Conservation (phyloP, 2,329 filamentous ascomycete genomes). For the Phaeophleospora eucalypticola region DNA sequence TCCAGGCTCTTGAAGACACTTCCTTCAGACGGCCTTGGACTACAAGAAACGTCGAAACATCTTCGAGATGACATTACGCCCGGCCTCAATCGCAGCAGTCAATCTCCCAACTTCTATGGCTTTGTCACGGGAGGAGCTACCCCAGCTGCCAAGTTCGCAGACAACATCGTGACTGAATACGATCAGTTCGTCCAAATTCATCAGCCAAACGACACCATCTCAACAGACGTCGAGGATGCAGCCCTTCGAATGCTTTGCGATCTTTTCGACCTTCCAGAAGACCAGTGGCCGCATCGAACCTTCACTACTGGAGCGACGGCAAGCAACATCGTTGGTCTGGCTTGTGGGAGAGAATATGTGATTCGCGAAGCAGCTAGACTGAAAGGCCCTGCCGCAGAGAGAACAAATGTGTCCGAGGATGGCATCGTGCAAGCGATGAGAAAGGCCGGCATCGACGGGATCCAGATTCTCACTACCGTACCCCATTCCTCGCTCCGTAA, state of each 20-base stretch:
- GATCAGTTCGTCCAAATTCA: constrained; percentile 87
- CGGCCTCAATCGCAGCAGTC: constrained; percentile 60
- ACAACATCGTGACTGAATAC: constrained; percentile 73
- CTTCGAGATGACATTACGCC: constrained; percentile 45
- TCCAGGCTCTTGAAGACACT: constrained; percentile 36
- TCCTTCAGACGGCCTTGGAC: constrained; percentile 40
- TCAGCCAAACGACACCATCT: constrained; percentile 68
- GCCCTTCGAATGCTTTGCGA: constrained; percentile 66
- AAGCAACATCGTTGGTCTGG: constrained; percentile 62
- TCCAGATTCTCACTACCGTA: constrained; percentile 76
- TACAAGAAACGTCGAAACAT: constrained; percentile 41
- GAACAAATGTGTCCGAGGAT: constrained; percentile 58
- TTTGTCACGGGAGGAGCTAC: constrained; percentile 83
- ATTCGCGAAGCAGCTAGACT: constrained; percentile 44
- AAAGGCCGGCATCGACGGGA: constrained; percentile 58
- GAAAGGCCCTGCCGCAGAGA: constrained; percentile 17
- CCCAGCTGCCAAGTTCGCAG: constrained; percentile 74
- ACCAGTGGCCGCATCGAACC: constrained; percentile 64
- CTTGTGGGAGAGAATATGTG: constrained; percentile 67
- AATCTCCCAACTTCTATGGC: constrained; percentile 71
- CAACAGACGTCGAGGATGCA: constrained; percentile 70
- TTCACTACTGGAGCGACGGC: constrained; percentile 74
- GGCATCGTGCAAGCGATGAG: constrained; percentile 66
- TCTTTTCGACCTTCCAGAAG: constrained; percentile 57
- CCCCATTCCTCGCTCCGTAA: constrained; percentile 82